These are phyloP conservation scores for Ustilago esculenta DNA, from an alignment of 1,284 basidiomycete species.

Conservation along the genomic window DNA sequence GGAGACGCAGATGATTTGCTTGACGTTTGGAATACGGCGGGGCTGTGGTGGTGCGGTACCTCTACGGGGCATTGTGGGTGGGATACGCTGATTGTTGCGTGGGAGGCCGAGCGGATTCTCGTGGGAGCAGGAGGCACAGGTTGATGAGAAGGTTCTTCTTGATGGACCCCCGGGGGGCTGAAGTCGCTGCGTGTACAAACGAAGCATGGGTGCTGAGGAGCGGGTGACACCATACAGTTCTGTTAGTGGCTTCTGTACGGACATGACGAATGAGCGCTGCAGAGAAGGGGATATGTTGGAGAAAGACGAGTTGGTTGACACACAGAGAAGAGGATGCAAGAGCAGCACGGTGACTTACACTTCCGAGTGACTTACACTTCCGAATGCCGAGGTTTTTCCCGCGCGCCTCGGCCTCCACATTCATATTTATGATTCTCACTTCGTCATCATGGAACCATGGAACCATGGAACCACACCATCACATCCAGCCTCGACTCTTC, in stretches of 20 bases:
- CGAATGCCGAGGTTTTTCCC: slow-evolving; percentile 17
- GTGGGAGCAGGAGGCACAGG: slow-evolving; percentile 21
- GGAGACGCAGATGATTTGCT: slow-evolving; percentile 81
- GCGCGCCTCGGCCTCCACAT: slow-evolving; percentile 33
- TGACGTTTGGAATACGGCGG: slow-evolving; percentile 70
- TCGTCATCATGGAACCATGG: not conserved
- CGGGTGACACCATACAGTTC: not conserved
- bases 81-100: slow-evolving; percentile 54
- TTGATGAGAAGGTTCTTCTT: not conserved
- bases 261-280: slow-evolving; percentile 6
- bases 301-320: no score
- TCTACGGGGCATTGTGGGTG: slow-evolving; percentile 60
- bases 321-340: not conserved
- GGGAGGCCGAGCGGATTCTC: slow-evolving; percentile 63
- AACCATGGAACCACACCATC: not conserved
- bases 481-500: not conserved
- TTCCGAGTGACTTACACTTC: slow-evolving; percentile 1
- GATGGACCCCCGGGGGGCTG: not conserved
- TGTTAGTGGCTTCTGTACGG: not conserved
- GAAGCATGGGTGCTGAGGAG: not conserved
- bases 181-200: not conserved
- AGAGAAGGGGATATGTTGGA: no score
- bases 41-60: slow-evolving; percentile 69
- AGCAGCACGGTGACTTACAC: no score
- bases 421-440: no score